These are phyloP conservation scores for Imleria badia DNA, from an alignment of 768 basidiomycete species.

Conservation along the genomic window DNA sequence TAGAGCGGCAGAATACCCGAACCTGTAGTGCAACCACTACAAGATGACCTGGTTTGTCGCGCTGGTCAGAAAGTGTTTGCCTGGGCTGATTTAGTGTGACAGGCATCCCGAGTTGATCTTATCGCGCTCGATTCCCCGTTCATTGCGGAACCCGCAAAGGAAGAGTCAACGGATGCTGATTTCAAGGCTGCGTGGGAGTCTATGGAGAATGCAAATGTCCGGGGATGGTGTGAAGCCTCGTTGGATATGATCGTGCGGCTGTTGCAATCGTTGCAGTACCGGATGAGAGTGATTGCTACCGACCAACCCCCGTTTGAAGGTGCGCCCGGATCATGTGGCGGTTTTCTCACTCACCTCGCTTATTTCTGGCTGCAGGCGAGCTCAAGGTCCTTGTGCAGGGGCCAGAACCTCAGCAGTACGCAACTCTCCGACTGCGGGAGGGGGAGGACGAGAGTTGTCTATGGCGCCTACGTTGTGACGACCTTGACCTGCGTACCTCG, in stretches of 20 bases:
- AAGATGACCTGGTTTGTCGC: conserved; percentile 23
- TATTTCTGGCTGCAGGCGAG: conserved; percentile 52
- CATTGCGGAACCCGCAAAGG: conserved; percentile 43
- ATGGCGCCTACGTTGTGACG: conserved; percentile 64
- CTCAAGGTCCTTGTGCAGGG: conserved; percentile 55
- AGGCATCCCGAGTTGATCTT: conserved; percentile 51
- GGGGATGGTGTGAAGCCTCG: conserved; percentile 70
- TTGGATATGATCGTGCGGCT: conserved; percentile 53
- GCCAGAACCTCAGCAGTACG: conserved; percentile 22
- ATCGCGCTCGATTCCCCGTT: conserved; percentile 77
- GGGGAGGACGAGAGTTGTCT: conserved; percentile 70
- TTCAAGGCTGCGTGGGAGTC: conserved; percentile 62
- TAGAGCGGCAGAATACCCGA: conserved; percentile 10
- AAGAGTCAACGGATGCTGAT: conserved; percentile 27
- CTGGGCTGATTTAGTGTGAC: conserved; percentile 13
- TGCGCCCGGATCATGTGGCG: conserved; percentile 23
- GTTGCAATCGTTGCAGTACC: conserved; percentile 48
- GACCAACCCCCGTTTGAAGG: conserved; percentile 64
- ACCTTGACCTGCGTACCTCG: conserved; percentile 40
- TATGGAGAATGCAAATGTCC: conserved; percentile 42
- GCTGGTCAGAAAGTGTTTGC: not conserved
- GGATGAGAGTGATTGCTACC: conserved; percentile 50
- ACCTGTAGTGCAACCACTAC: not conserved
- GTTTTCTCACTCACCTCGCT: conserved; percentile 2
- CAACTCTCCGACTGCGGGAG: conserved; percentile 56